Base-by-base conservation (phyloP, 306 rosid species). In the Lathyrus oleraceus region DNA sequence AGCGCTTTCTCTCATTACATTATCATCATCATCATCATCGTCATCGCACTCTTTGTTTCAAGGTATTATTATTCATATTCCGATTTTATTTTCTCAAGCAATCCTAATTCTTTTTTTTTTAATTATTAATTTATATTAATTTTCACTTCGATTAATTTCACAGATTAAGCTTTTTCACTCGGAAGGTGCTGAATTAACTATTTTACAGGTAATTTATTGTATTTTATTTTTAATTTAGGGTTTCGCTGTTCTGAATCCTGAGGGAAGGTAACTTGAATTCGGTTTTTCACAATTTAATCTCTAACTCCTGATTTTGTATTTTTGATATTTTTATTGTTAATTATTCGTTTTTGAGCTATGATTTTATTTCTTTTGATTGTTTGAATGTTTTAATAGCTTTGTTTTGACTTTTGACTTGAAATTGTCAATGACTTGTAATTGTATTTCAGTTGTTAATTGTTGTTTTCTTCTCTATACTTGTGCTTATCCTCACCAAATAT, bases 231-330 rank as follows among this genome's bases (percentile, higher is more conserved):
- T 8, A 14, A 17, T 63, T 65, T 69, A 84, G 76, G 87, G 87
- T 81, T 79, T 84, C 79, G 45, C 10, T 71, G 59, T 58, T 83
- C 28, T 38, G 30, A 66, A 67, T 67, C 25, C 13, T 7, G 51
- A 40, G 44, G 73, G 20, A 48, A 25, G 77, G 78, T 35, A 10
- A 8, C 67, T 76, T 65, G 52, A 42, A 75, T 61, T 75, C 21
- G 52, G 9, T 67, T 69, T 66, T 77, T 54, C 13, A n/a, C 12
- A 52, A 40, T 16, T 64, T 38, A 17, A 15, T 64, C 6, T 28
- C 23, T 32, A 35, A 62, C 11, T 39, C 11, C 8, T 65, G 5
- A 5, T 10, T 59, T 54, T 77, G 39, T 16, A 32, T 49, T 36
- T 30, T 57, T 20, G 59, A 6, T 56, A 17, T 47, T 15, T 42